phyloP scores from a whole-genome alignment of 2,329 filamentous ascomycete genomes.

The Metarhizium rileyi region DNA sequence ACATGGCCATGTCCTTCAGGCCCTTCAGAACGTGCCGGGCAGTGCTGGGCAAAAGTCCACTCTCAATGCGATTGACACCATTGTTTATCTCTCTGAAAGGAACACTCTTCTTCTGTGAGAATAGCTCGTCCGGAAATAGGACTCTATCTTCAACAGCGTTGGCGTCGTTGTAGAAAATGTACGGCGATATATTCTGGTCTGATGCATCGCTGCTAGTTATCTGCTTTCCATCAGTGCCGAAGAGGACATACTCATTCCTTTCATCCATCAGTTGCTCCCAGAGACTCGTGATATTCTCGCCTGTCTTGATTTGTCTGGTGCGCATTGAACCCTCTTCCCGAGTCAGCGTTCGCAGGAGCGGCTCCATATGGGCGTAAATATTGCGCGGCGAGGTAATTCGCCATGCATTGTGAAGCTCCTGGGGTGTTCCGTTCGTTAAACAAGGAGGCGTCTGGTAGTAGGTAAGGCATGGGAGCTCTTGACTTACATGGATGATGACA shows the following conservation, averaged over 20 bases:
- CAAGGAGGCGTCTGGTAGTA: accelerated
- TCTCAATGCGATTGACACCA: constrained; percentile 13
- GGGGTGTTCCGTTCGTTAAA: not conserved
- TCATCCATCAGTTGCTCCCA: constrained; percentile 16
- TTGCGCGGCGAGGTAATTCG: constrained; percentile 14
- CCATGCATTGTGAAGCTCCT: constrained; percentile 18
- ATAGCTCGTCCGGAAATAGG: constrained; percentile 16
- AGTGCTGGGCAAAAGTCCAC: constrained; percentile 7
- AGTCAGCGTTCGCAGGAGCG: constrained; percentile 13
- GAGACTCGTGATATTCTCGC: constrained; percentile 13
- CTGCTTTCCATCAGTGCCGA: constrained; percentile 1
- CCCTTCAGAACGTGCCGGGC: constrained; percentile 7
- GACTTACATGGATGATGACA: constrained; percentile 10
- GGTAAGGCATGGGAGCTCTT: too few species aligned
- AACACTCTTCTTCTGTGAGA: constrained; percentile 7
- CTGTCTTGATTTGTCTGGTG: constrained; percentile 15
- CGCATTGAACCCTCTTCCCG: constrained; percentile 14
- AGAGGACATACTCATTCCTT: constrained; percentile 10
- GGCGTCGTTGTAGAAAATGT: constrained; percentile 18
- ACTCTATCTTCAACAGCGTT: constrained; percentile 15
- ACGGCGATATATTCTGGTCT: constrained; percentile 6
- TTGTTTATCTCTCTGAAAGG: constrained; percentile 16
- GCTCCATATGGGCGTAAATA: constrained; percentile 15
- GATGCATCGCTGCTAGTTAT: constrained; percentile 4
- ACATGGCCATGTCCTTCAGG: not conserved